A percentile compares a stretch with the other conserved stretches of the same genome.
Evolutionary conservation across 306 rosid genomes (phyloP).

Genomic region (Pterocarpus santalinus): DNA sequence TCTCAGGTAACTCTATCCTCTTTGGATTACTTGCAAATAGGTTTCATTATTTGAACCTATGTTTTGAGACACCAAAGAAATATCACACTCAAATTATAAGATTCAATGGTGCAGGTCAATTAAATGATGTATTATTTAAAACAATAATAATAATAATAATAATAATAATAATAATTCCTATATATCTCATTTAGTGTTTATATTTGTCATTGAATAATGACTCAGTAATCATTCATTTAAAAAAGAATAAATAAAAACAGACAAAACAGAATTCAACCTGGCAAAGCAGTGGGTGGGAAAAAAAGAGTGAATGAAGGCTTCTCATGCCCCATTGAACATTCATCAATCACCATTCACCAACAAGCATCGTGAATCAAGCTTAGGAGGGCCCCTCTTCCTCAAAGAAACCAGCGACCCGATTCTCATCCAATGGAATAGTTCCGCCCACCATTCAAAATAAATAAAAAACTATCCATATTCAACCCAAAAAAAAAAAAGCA

Average conservation of each 20-base stretch:
- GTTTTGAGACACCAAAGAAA: too few species aligned
- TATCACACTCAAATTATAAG: too few species aligned
- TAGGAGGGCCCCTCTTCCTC: neutral
- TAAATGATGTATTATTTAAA: too few species aligned
- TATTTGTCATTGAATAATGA: neutral
- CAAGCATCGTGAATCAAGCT: conserved; percentile 47
- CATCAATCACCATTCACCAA: conserved; percentile 40
- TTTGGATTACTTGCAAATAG: too few species aligned
- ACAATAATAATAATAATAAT: too few species aligned
- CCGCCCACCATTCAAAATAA: conserved; percentile 44
- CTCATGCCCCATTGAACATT: conserved; percentile 14
- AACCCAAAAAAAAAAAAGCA: neutral
- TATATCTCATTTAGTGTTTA: too few species aligned
- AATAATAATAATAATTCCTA: too few species aligned
- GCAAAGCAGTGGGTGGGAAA: conserved; percentile 23
- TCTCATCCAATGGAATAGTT: conserved; percentile 54
- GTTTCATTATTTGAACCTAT: too few species aligned
- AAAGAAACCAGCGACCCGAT: conserved; percentile 11
- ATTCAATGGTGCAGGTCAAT: too few species aligned
- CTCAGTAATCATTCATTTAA: conserved; percentile 13
- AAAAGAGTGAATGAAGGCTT: neutral
- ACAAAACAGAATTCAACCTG: conserved; percentile 43
- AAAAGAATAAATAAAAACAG: conserved; percentile 10
- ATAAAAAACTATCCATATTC: neutral
- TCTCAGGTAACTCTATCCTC: too few species aligned